phyloP scores from a whole-genome alignment of 805 yeast genomes.

The Candida maris region DNA sequence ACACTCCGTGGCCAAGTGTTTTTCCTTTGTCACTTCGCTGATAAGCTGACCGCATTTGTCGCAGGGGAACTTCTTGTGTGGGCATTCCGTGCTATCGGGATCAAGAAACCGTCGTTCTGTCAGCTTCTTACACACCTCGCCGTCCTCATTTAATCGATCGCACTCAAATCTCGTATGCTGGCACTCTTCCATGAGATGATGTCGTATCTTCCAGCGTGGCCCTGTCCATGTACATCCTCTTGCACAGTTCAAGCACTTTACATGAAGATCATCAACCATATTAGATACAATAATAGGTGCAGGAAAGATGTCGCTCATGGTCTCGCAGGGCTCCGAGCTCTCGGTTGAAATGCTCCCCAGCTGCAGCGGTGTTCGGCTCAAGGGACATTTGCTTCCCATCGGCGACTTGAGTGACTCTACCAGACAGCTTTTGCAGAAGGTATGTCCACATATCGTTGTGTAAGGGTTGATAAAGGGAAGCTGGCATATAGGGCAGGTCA shows the following conservation, averaged over 20 bases:
- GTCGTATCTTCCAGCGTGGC: conserved; percentile 54
- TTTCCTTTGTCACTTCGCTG: conserved; percentile 27
- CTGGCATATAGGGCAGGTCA: conserved; percentile 63
- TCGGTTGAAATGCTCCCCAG: conserved; percentile 13
- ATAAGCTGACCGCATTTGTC: conserved; percentile 33
- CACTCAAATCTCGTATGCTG: conserved; percentile 37
- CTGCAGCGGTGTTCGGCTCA: conserved; percentile 51
- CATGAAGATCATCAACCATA: conserved; percentile 57
- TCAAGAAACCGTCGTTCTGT: conserved; percentile 19
- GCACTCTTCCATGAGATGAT: conserved; percentile 44
- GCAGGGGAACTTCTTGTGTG: conserved; percentile 38
- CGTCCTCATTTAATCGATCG: conserved; percentile 13
- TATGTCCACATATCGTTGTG: conserved; percentile 65
- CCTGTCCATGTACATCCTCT: conserved; percentile 59
- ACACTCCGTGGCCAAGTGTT: conserved; percentile 40
- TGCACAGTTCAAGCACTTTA: conserved; percentile 46
- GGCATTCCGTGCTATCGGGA: conserved; percentile 28
- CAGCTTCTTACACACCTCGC: conserved; percentile 15
- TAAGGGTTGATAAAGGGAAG: conserved; percentile 58
- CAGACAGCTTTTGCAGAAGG: conserved; percentile 58
- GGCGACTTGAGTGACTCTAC: conserved; percentile 40
- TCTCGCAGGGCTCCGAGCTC: conserved; percentile 9
- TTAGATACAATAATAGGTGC: conserved; percentile 59
- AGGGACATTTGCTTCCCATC: conserved; percentile 48
- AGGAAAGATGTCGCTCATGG: conserved; percentile 35